These are phyloP conservation scores for Ambrosiella cleistominuta DNA, from an alignment of 2,329 filamentous ascomycete species.

Conservation along the genomic window DNA sequence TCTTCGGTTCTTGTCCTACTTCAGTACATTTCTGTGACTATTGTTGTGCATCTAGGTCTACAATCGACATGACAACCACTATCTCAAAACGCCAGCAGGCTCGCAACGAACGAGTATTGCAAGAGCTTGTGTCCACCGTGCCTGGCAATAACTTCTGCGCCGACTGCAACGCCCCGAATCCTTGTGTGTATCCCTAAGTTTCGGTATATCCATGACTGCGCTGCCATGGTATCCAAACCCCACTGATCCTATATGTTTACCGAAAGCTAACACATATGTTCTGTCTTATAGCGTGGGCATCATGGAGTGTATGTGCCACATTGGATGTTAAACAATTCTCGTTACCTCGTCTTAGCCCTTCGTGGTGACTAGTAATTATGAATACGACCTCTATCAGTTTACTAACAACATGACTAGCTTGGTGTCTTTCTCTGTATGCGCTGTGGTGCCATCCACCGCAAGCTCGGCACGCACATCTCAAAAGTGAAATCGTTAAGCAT, in stretches of 20 bases:
- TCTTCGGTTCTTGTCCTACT: background rate
- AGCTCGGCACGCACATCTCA: slow-evolving; percentile 91
- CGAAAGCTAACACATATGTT: slow-evolving; percentile 6
- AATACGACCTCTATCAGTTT: background rate
- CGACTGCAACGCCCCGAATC: slow-evolving; percentile 80
- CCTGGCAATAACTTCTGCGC: slow-evolving; percentile 87
- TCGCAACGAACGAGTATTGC: slow-evolving; percentile 82
- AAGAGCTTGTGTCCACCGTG: slow-evolving; percentile 68
- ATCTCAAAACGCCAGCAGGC: slow-evolving; percentile 74
- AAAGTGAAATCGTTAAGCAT: slow-evolving; percentile 98
- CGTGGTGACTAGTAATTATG: too few species aligned
- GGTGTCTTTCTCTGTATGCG: slow-evolving; percentile 96
- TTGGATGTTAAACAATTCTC: background rate
- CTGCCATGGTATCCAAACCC: background rate
- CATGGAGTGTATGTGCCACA: slow-evolving; percentile 63
- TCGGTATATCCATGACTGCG: background rate
- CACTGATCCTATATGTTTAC: background rate
- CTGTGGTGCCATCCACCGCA: slow-evolving; percentile 86
- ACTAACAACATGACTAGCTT: slow-evolving; percentile 34
- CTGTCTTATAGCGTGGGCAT: slow-evolving; percentile 59
- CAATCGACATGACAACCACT: slow-evolving; percentile 8
- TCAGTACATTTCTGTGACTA: background rate
- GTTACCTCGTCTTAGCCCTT: background rate
- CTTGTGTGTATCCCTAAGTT: slow-evolving; percentile 41
- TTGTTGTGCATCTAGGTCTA: background rate